Conservation (phyloP, 371 early-diverging fungal genomes). For the Mortierella sp. region DNA sequence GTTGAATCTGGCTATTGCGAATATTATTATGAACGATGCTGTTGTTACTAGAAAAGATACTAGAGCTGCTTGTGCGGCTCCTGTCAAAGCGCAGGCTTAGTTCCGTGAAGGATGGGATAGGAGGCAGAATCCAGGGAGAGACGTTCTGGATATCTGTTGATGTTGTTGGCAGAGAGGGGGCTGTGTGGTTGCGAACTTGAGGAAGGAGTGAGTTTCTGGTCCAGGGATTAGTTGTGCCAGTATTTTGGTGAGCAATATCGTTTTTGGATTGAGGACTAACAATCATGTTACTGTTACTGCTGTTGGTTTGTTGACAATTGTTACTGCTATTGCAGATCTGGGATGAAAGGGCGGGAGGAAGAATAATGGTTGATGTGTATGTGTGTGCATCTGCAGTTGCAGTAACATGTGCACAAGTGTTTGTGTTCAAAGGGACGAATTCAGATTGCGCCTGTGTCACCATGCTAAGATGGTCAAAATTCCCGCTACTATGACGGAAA, state of each 20-base stretch:
- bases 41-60: constrained; percentile 1
- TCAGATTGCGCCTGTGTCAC: constrained; percentile 16
- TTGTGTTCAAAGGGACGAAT: constrained; percentile 39
- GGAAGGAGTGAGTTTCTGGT: background rate
- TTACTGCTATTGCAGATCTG: background rate
- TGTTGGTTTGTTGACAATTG: background rate
- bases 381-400: background rate
- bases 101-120: constrained; percentile 41
- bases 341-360: constrained; percentile 1
- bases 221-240: background rate
- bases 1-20: background rate
- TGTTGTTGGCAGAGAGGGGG: constrained; percentile 3
- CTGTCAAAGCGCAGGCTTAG: constrained; percentile 35
- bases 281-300: background rate
- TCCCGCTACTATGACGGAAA: constrained; percentile 20
- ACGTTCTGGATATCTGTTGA: background rate
- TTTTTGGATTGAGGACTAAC: background rate
- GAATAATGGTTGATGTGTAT: background rate
- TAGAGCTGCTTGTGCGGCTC: constrained; percentile 19
- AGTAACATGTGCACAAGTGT: background rate
- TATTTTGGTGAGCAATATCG: background rate
- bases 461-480: constrained; percentile 7
- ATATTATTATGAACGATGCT: background rate
- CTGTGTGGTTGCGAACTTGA: background rate
- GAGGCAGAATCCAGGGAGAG: constrained; percentile 41